Base-by-base conservation (phyloP, 2,329 filamentous ascomycete genomes). In the Pseudogymnoascus sp. region DNA sequence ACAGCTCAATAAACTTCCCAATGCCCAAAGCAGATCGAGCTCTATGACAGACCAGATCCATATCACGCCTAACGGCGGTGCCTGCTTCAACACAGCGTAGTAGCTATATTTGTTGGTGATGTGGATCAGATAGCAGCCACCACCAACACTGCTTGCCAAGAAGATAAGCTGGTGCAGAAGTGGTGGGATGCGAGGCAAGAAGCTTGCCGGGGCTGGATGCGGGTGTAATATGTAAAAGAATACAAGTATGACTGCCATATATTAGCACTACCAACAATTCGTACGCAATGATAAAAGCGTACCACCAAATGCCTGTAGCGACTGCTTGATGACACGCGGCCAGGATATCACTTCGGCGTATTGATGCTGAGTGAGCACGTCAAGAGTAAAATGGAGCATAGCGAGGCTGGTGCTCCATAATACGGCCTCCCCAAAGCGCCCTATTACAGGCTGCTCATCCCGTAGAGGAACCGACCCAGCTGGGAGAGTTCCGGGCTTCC, bases 31-130 rank as follows among this genome's bases (percentile, higher is more conserved):
- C 41, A 96, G 77, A 62, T 91, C 82, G 76, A 97, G 82, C 77
- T 99, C 94, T 55, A 97, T 81, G 21, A 97, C 87, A 33, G 89
- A 86, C 92, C 93, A 97, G 4, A 97, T 83, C 92, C 93, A 97
- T 15, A 97, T 74, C 41, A 90, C 93, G 0, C 91, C 94, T 12
- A 97, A 74, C 4, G 92, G 87, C n/a, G 94, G 94, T 0, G 92
- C 89, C 66, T 85, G 86, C 78, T 96, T 95, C 91, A 97, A 92
- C 17, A 96, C 86, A 5, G 89, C 89, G 68, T 95, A 85, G 70
- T 97, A 97, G 4, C 88, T 85, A 66, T 86, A 84, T 31, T 79
- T 81, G 70, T 97, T 97, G 27, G 89, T 91, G 61, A 92, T 85
- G 67, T 90, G 80, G 58, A 97, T 87, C 65, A 97, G 79, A 74